These are phyloP conservation scores for Spizellomyces punctatus DNA, from an alignment of 192 early-diverging fungal genomes.

Conservation along the genomic window DNA sequence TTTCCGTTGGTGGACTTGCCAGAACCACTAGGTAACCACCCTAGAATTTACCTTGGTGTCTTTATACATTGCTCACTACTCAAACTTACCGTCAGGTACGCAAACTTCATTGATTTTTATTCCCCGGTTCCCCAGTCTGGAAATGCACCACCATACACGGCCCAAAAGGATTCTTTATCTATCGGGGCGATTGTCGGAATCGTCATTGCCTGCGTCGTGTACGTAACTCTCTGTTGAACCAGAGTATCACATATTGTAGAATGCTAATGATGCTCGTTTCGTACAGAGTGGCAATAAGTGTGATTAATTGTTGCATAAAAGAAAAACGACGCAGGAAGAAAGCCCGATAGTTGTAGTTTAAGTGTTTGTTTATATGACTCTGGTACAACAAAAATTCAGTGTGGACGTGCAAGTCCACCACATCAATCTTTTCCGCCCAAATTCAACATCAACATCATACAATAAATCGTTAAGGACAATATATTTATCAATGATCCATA, in stretches of 20 bases:
- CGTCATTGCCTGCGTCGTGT: neutral
- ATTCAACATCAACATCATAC: no score
- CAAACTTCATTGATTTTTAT: neutral
- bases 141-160: neutral
- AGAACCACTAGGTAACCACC: no score
- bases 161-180: neutral
- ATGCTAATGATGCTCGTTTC: neutral
- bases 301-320: neutral
- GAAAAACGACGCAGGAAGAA: neutral
- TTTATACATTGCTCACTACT: neutral
- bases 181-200: neutral
- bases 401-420: no score
- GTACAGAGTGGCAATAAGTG: neutral
- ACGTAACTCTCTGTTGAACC: neutral
- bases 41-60: no score
- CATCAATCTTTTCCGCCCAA: no score
- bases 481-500: neutral
- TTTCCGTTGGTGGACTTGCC: no score
- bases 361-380: no score
- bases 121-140: neutral
- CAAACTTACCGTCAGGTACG: neutral
- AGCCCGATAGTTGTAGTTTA: no score
- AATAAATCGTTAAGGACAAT: no score
- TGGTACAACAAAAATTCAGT: no score
- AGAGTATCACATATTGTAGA: neutral